Evolutionary conservation across 345 rosid species (phyloP).

Genomic region (Stellera chamaejasme): DNA sequence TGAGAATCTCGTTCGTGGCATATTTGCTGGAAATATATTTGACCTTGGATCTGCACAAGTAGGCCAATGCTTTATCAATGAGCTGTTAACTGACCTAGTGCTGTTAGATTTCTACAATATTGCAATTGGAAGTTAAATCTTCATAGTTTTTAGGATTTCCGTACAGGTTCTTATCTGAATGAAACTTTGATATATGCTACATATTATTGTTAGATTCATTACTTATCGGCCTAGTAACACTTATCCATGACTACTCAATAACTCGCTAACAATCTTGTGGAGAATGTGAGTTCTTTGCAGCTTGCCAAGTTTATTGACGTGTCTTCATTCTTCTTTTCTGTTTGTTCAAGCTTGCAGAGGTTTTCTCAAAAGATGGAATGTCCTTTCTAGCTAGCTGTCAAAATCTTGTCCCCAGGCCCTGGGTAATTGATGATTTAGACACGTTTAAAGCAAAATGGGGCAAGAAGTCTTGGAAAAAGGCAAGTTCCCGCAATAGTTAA

Average conservation of each 20-base stretch:
- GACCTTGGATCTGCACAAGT: slow-evolving; percentile 99
- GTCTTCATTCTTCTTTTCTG: slow-evolving; percentile 10
- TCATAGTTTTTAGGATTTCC: background rate
- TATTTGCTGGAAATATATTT: slow-evolving; percentile 95
- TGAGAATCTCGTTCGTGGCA: slow-evolving; percentile 74
- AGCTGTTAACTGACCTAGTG: slow-evolving; percentile 4
- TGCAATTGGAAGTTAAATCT: background rate
- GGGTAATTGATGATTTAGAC: slow-evolving; percentile 95
- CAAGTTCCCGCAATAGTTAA: slow-evolving; percentile 11
- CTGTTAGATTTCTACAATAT: slow-evolving; percentile 1
- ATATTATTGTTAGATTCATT: background rate
- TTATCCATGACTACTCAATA: too few relatives aligned
- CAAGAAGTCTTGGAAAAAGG: slow-evolving; percentile 97
- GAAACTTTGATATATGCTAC: background rate
- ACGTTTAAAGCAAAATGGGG: slow-evolving; percentile 67
- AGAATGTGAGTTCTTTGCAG: background rate
- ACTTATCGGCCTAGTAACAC: too few relatives aligned
- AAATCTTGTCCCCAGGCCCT: slow-evolving; percentile 84
- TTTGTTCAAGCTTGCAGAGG: slow-evolving; percentile 86
- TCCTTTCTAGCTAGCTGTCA: slow-evolving; percentile 92
- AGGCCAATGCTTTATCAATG: slow-evolving; percentile 8
- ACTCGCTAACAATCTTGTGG: background rate
- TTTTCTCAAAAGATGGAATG: slow-evolving; percentile 94
- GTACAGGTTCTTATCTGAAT: slow-evolving; percentile 1
- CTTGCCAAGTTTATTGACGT: slow-evolving; percentile 6